Evolutionary conservation across 768 basidiomycete species (phyloP).

Genomic region (Terana coerulea): DNA sequence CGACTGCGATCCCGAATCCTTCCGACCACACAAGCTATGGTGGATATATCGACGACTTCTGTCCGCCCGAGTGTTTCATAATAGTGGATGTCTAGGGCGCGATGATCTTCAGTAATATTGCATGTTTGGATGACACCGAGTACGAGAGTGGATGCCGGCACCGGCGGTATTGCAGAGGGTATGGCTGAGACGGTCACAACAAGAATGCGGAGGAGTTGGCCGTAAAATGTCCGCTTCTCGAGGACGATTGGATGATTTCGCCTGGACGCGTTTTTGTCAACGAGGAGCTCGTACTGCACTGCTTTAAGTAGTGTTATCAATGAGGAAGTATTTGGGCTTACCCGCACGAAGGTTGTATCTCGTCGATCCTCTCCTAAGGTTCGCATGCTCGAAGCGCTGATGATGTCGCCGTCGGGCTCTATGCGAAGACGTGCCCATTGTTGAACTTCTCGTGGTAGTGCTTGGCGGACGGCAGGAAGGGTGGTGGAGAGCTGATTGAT

Average conservation of each 20-base stretch:
- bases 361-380: neutral
- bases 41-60: neutral
- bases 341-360: neutral
- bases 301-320: neutral
- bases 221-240: neutral
- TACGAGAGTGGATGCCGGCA: neutral
- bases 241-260: neutral
- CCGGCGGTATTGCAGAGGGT: neutral
- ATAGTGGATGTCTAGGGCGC: neutral
- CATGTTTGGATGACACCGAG: neutral
- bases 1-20: neutral
- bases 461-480: no score
- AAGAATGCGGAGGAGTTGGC: neutral
- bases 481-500: no score
- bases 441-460: no score
- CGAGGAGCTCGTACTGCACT: neutral
- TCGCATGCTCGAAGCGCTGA: neutral
- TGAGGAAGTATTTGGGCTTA: no score
- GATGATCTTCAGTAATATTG: neutral
- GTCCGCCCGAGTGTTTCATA: neutral
- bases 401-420: neutral
- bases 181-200: neutral
- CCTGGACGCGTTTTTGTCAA: neutral
- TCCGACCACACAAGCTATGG: neutral
- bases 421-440: no score